Evolutionary conservation across 192 early-diverging fungal genomes (phyloP).

Genomic region (Lobosporangium transversale): DNA sequence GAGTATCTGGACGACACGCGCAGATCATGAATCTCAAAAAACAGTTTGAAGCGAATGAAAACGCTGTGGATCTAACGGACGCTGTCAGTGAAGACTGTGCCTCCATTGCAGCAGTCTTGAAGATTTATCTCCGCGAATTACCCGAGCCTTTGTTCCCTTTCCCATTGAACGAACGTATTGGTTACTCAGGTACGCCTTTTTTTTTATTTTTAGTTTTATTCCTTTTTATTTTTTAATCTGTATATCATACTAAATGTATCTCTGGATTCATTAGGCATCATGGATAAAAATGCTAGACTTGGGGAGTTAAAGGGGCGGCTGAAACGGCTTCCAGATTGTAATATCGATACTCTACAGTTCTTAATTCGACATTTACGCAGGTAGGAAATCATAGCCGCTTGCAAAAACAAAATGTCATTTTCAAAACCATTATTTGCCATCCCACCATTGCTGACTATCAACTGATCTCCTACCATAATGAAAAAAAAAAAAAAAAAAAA

Average conservation of each 20-base stretch:
- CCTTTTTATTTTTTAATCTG: too few species aligned
- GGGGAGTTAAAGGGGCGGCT: slow-evolving; percentile 51
- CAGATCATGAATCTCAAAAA: slow-evolving; percentile 42
- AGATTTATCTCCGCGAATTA: slow-evolving; percentile 72
- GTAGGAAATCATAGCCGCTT: too few species aligned
- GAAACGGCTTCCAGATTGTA: slow-evolving; percentile 54
- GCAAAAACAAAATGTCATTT: too few species aligned
- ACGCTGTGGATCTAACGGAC: slow-evolving; percentile 32
- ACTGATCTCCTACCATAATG: too few species aligned
- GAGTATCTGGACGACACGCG: slow-evolving; percentile 46
- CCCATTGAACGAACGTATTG: slow-evolving; percentile 58
- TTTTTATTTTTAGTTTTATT: background rate
- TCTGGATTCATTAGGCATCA: slow-evolving; percentile 36
- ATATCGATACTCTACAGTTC: slow-evolving; percentile 65
- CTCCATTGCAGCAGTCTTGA: slow-evolving; percentile 68
- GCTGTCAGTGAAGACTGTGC: slow-evolving; percentile 62
- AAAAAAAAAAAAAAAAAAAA: too few species aligned
- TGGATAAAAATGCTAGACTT: slow-evolving; percentile 53
- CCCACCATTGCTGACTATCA: too few species aligned
- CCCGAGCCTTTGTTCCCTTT: slow-evolving; percentile 71
- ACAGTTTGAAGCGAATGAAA: slow-evolving; percentile 38
- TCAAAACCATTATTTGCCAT: too few species aligned
- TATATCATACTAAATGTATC: too few species aligned
- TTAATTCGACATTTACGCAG: slow-evolving; percentile 66
- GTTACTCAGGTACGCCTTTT: slow-evolving; percentile 61